phyloP scores from a whole-genome alignment of 768 basidiomycete genomes.

The Mycena metata region DNA sequence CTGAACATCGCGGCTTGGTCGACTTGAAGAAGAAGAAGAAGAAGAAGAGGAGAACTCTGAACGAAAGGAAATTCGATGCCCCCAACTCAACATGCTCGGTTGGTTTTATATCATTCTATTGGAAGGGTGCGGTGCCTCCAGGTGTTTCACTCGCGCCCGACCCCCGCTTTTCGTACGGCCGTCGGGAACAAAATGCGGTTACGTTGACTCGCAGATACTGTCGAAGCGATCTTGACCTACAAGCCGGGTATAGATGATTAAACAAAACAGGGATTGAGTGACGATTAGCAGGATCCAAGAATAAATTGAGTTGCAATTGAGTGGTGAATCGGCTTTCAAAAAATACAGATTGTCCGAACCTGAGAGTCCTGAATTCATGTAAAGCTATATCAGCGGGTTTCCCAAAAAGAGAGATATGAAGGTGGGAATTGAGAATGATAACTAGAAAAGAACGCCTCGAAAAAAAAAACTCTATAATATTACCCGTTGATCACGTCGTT shows the following conservation, averaged over 20 bases:
- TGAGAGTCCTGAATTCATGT: no score
- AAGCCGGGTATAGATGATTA: not conserved
- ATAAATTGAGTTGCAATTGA: not conserved
- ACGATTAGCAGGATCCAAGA: not conserved
- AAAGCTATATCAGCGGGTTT: no score
- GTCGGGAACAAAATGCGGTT: not conserved
- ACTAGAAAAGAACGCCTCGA: no score
- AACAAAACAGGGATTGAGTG: slow-evolving; percentile 9
- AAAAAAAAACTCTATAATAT: no score
- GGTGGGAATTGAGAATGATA: no score
- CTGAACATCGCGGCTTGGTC: slow-evolving; percentile 12
- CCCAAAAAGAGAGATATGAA: no score
- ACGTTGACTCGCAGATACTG: no score
- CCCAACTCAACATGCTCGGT: not conserved
- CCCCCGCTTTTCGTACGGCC: not conserved
- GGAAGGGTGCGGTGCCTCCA: not conserved
- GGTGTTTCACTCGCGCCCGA: not conserved
- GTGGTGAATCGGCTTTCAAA: no score
- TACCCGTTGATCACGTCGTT: no score
- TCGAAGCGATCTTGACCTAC: not conserved
- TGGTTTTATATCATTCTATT: slow-evolving; percentile 9
- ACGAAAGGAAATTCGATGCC: not conserved
- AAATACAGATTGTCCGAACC: no score
- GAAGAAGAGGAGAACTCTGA: not conserved
- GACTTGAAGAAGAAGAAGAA: no score